Conservation (phyloP, 768 basidiomycete species). For the Xerocomellus chrysenteron region DNA sequence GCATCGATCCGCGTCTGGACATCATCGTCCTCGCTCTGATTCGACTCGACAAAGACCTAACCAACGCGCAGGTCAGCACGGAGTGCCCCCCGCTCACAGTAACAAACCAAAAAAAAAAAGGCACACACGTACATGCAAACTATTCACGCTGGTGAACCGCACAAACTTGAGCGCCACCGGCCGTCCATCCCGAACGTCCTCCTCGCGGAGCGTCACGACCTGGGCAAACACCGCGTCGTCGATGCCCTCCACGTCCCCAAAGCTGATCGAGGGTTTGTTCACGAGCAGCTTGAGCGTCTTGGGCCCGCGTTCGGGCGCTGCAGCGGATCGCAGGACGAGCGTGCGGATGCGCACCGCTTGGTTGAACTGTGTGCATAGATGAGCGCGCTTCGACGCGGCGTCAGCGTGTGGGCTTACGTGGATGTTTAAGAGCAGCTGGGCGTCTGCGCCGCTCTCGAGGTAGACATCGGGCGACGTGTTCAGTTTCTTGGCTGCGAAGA, state of each 20-base stretch:
- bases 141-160: constrained; percentile 67
- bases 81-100: too few species aligned
- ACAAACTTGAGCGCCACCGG: constrained; percentile 59
- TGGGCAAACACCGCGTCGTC: constrained; percentile 54
- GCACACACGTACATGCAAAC: constrained; percentile 49
- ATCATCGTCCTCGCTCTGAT: constrained; percentile 60
- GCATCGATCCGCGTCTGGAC: constrained; percentile 57
- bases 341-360: constrained; percentile 64
- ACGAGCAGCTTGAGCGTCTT: constrained; percentile 59
- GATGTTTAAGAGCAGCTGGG: constrained; percentile 67
- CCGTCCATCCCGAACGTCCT: constrained; percentile 44
- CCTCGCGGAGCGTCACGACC: constrained; percentile 50
- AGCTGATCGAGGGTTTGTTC: constrained; percentile 60
- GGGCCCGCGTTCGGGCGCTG: constrained; percentile 46
- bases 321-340: constrained; percentile 48
- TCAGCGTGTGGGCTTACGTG: constrained; percentile 44
- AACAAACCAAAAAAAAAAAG: neutral
- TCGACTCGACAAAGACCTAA: constrained; percentile 69
- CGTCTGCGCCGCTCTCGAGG: constrained; percentile 70
- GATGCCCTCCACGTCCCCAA: constrained; percentile 61
- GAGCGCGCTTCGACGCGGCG: too few species aligned
- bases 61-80: neutral
- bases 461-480: constrained; percentile 46
- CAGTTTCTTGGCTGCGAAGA: constrained; percentile 42
- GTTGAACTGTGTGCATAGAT: constrained; percentile 50